Conservation (phyloP, 768 basidiomycete species). For the Terana coerulea region DNA sequence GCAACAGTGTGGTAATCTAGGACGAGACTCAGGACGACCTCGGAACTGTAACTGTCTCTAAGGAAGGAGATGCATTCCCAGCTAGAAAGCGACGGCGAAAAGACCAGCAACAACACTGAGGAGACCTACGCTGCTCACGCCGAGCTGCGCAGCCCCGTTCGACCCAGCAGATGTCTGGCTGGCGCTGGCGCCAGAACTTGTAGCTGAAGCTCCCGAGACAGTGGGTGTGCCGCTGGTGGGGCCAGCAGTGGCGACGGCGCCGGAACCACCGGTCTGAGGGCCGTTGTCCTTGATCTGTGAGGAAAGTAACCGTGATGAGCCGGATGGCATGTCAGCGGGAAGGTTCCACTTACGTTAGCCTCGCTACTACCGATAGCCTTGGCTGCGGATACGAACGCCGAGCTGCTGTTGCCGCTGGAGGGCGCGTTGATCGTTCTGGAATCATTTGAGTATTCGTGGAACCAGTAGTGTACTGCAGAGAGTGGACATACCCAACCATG, state of each 20-base stretch:
- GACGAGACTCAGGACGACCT: too few species aligned
- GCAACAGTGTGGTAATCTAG: too few species aligned
- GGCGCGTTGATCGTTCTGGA: slow-evolving; percentile 2
- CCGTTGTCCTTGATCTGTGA: slow-evolving; percentile 21
- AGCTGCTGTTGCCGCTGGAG: background rate
- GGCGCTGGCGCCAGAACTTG: slow-evolving; percentile 7
- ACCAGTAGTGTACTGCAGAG: background rate
- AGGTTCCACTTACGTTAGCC: background rate
- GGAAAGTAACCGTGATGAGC: background rate
- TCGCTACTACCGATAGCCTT: background rate
- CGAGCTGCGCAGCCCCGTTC: slow-evolving; percentile 1
- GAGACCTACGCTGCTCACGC: background rate
- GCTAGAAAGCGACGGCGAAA: slow-evolving; percentile 6
- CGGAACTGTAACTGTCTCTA: too few species aligned
- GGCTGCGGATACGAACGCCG: background rate
- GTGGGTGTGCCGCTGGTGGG: slow-evolving; percentile 11
- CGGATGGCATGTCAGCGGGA: background rate
- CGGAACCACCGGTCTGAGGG: slow-evolving; percentile 21
- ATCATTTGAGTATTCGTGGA: background rate
- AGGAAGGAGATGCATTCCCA: too few species aligned
- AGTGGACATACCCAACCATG: slow-evolving; percentile 19
- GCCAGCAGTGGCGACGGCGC: slow-evolving; percentile 11
- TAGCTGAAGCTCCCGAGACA: slow-evolving; percentile 18
- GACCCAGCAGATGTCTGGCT: background rate
- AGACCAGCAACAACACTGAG: slow-evolving; percentile 6